phyloP scores from a whole-genome alignment of 306 rosid species.

The Lithocarpus polystachyus region DNA sequence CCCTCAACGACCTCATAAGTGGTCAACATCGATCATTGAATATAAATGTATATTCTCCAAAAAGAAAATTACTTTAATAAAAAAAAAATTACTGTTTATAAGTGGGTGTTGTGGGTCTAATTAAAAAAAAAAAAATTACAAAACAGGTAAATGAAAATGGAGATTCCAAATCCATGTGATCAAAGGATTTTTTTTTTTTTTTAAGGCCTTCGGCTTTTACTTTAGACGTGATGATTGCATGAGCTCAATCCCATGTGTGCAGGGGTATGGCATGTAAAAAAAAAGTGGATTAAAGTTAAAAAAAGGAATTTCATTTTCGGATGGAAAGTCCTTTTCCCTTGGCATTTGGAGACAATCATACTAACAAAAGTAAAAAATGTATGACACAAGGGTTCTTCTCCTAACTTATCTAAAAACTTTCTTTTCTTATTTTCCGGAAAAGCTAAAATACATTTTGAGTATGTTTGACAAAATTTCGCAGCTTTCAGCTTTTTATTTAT shows the following conservation, averaged over 20 bases:
- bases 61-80: neutral
- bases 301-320: neutral
- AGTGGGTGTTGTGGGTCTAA: neutral
- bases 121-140: neutral
- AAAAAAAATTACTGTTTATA: neutral
- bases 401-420: neutral
- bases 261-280: conserved; percentile 2
- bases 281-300: conserved; percentile 12
- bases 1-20: neutral
- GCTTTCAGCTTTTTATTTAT: too few relatives aligned
- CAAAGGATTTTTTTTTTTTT: conserved; percentile 23
- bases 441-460: neutral
- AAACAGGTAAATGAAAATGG: conserved; percentile 3
- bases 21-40: conserved; percentile 28
- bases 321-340: neutral
- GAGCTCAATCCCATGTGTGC: conserved; percentile 49
- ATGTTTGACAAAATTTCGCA: too few relatives aligned
- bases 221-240: conserved; percentile 43
- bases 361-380: neutral
- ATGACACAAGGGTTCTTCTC: neutral
- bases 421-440: neutral
- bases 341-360: neutral
- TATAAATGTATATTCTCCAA: conserved; percentile 11
- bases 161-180: conserved; percentile 49
- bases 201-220: neutral